phyloP scores from a whole-genome alignment of 2,329 filamentous ascomycete genomes.

The Colletotrichum sp. region DNA sequence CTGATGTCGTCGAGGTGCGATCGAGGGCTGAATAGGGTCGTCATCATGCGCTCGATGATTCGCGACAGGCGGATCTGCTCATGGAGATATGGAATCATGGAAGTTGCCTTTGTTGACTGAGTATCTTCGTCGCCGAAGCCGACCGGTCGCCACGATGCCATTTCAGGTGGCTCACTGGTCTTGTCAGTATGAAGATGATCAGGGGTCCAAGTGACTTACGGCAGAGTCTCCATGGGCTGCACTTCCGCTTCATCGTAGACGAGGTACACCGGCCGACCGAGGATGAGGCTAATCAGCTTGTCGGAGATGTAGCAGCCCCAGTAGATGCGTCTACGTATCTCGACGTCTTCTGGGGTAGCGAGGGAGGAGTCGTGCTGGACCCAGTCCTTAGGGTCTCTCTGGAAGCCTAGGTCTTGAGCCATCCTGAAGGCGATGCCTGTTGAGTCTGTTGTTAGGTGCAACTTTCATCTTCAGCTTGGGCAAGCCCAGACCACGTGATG shows the following conservation, averaged over 20 bases:
- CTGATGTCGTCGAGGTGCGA: background rate
- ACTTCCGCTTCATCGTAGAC: constrained; percentile 20
- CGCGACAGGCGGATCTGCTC: constrained; percentile 25
- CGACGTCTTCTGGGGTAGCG: constrained; percentile 26
- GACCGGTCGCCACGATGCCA: constrained; percentile 26
- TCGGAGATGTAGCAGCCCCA: constrained; percentile 34
- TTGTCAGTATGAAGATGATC: background rate
- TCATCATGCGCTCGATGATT: constrained; percentile 26
- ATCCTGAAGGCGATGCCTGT: constrained; percentile 33
- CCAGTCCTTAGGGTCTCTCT: constrained; percentile 29
- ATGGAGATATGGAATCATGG: constrained; percentile 23
- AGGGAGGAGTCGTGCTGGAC: constrained; percentile 24
- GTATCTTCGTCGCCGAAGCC: constrained; percentile 22
- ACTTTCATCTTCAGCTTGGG: background rate
- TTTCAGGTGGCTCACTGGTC: constrained; percentile 24
- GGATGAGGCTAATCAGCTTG: constrained; percentile 26
- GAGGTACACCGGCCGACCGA: constrained; percentile 23
- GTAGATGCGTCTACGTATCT: constrained; percentile 31
- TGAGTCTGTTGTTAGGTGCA: background rate
- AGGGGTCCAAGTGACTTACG: background rate
- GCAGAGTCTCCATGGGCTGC: constrained; percentile 1
- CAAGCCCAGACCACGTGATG: no score
- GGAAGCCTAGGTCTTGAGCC: constrained; percentile 32
- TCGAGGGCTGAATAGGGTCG: constrained; percentile 13
- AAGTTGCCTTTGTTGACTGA: background rate